Evolutionary conservation across 805 yeast genomes (phyloP).

Genomic region (Pichia exigua): DNA sequence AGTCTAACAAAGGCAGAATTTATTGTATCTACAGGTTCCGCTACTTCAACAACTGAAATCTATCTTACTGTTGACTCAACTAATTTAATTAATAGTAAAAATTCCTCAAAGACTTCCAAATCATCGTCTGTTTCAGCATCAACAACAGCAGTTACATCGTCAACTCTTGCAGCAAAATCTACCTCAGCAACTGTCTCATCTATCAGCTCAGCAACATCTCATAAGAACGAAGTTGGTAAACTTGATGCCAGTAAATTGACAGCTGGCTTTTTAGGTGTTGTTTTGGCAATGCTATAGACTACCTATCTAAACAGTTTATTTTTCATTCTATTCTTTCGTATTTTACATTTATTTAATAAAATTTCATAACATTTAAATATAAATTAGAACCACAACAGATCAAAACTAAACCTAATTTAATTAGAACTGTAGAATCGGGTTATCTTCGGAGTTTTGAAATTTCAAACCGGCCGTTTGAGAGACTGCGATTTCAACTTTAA

Average conservation of each 20-base stretch:
- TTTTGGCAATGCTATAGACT: constrained; percentile 33
- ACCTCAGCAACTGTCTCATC: constrained; percentile 17
- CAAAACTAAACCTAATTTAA: no score
- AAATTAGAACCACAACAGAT: no score
- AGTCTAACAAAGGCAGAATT: constrained; percentile 21
- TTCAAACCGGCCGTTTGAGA: no score
- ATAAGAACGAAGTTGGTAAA: constrained; percentile 22
- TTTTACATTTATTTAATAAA: background rate
- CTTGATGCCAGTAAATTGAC: constrained; percentile 18
- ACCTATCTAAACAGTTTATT: constrained; percentile 10
- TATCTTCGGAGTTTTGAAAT: no score
- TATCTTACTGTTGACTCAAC: constrained; percentile 21
- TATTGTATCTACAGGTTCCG: constrained; percentile 4
- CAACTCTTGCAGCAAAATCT: constrained; percentile 12
- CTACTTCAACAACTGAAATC: constrained; percentile 8
- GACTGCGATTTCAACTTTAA: no score
- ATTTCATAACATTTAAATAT: no score
- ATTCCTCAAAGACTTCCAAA: background rate
- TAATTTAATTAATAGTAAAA: constrained; percentile 30
- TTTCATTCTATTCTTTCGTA: constrained; percentile 4
- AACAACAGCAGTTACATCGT: constrained; percentile 1
- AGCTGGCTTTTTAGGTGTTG: constrained; percentile 28
- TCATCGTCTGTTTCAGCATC: constrained; percentile 18
- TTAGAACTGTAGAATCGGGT: no score
- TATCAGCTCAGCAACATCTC: constrained; percentile 16